Evolutionary conservation across 2,329 filamentous ascomycete species (phyloP).

Genomic region (Pestalotiopsis sp.): DNA sequence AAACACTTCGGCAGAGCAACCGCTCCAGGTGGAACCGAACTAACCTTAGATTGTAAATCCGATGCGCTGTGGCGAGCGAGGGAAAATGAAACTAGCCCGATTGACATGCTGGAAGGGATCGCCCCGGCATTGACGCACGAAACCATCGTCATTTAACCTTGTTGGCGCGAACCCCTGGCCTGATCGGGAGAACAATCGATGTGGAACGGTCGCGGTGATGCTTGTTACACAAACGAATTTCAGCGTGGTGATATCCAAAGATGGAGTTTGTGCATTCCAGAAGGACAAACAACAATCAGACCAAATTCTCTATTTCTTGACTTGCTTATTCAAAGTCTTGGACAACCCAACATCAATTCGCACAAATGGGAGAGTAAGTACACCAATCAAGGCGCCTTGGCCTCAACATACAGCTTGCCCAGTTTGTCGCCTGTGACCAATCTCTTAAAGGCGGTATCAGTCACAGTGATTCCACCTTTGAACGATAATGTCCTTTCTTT

Average conservation of each 20-base stretch:
- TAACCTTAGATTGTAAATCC: not conserved
- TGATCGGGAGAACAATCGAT: too few species aligned
- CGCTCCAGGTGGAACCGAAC: not conserved
- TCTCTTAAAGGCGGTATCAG: slow-evolving; percentile 64
- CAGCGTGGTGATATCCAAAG: too few species aligned
- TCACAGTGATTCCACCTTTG: slow-evolving; percentile 64
- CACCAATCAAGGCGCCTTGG: not conserved
- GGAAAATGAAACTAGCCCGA: not conserved
- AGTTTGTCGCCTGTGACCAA: slow-evolving; percentile 72
- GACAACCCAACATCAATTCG: too few species aligned
- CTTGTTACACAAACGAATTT: too few species aligned
- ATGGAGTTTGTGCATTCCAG: too few species aligned
- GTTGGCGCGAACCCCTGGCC: too few species aligned
- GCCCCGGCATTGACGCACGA: not conserved
- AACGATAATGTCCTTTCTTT: slow-evolving; percentile 71
- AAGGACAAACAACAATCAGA: too few species aligned
- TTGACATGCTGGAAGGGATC: not conserved
- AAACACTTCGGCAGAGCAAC: not conserved
- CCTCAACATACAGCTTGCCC: slow-evolving; percentile 50
- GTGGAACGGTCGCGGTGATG: too few species aligned
- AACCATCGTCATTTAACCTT: not conserved
- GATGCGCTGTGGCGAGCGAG: not conserved
- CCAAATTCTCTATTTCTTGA: too few species aligned
- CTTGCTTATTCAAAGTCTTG: too few species aligned
- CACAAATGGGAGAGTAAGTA: too few species aligned